A percentile compares a stretch with the other conserved stretches of the same genome.
phyloP scores from a whole-genome alignment of 805 yeast genomes.

The Teunomyces panamensis region DNA sequence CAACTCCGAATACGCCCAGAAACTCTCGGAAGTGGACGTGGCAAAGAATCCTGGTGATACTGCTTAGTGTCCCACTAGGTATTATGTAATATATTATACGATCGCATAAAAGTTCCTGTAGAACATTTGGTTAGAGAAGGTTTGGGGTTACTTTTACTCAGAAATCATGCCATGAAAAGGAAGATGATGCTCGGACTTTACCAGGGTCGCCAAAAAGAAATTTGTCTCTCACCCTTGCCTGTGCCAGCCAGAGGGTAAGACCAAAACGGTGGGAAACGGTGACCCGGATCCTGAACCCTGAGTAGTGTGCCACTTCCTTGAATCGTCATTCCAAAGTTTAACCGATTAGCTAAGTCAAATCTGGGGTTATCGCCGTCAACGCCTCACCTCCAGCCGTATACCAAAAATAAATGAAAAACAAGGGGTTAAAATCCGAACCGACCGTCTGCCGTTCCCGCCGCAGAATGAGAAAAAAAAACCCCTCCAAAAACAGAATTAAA shows the following conservation, averaged over 20 bases:
- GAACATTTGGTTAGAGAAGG: no score
- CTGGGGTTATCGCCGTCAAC: neutral
- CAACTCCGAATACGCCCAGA: conserved; percentile 20
- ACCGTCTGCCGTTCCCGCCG: neutral
- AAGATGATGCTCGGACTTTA: no score
- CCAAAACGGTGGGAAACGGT: neutral
- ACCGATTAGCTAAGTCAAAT: neutral
- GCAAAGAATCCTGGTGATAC: conserved; percentile 1
- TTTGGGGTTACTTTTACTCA: no score
- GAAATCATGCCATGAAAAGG: no score
- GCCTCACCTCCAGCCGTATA: neutral
- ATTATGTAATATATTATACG: neutral
- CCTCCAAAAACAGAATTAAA: no score
- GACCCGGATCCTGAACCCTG: neutral
- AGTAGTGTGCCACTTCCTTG: neutral
- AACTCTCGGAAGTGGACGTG: conserved; percentile 18
- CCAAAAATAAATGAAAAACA: neutral
- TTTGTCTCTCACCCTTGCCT: no score
- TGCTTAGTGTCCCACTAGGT: neutral
- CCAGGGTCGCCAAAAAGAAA: no score
- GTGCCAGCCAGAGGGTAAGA: no score
- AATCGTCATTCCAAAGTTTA: neutral
- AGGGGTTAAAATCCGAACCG: neutral
- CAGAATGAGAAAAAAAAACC: no score
- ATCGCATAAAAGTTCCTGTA: no score